Evolutionary conservation across 129 eudicot genomes (phyloP).

Genomic region (Oenanthe sinensis): DNA sequence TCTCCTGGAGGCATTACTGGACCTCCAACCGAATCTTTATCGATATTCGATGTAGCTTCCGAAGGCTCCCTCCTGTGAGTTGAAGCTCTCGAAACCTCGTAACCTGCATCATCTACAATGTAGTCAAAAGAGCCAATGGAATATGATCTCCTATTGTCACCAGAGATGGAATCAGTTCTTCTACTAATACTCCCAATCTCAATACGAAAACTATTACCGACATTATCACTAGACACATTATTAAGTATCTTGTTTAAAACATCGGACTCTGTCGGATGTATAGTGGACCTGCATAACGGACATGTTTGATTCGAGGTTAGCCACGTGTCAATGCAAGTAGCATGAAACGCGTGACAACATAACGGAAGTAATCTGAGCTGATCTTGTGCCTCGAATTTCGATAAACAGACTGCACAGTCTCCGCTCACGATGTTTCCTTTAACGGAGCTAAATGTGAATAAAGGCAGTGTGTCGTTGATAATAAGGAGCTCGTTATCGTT

Average conservation of each 20-base stretch:
- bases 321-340: slow-evolving; percentile 63
- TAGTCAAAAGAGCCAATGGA: slow-evolving; percentile 77
- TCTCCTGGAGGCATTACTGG: slow-evolving; percentile 34
- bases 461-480: slow-evolving; percentile 36
- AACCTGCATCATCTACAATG: slow-evolving; percentile 53
- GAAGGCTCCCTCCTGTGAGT: slow-evolving; percentile 24
- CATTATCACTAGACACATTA: background rate
- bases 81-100: slow-evolving; percentile 31
- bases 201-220: slow-evolving; percentile 43
- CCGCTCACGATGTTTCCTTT: slow-evolving; percentile 43
- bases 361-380: slow-evolving; percentile 58
- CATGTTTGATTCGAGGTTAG: slow-evolving; percentile 55
- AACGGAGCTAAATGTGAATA: slow-evolving; percentile 58
- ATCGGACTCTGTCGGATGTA: slow-evolving; percentile 47
- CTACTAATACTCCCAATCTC: slow-evolving; percentile 71
- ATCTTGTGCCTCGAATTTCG: slow-evolving; percentile 60
- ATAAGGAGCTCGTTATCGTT: background rate
- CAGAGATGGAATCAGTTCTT: slow-evolving; percentile 15
- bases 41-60: slow-evolving; percentile 28
- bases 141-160: slow-evolving; percentile 40
- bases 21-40: slow-evolving; percentile 44
- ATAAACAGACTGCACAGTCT: slow-evolving; percentile 70
- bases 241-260: slow-evolving; percentile 27
- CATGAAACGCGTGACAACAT: slow-evolving; percentile 76
- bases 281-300: slow-evolving; percentile 68